Percentiles rank a stretch among this genome's conserved stretches.
Conservation (phyloP, 352 stramenopile species). For the Blastocystis sp. region DNA sequence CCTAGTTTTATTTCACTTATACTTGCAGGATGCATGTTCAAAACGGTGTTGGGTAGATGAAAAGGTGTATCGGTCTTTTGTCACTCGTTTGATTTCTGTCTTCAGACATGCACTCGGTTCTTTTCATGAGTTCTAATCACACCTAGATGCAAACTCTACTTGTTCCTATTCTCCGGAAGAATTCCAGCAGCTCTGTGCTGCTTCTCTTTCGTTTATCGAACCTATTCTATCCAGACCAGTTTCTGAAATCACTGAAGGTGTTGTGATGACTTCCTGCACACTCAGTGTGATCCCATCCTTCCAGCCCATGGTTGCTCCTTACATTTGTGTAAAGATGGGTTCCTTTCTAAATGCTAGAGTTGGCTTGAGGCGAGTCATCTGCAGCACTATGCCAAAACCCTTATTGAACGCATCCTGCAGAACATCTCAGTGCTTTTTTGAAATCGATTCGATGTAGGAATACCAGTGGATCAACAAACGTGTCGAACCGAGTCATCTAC, state of each 20-base stretch:
- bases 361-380: neutral
- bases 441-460: neutral
- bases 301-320: neutral
- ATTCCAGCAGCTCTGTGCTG: neutral
- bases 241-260: neutral
- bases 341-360: neutral
- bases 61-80: slow-evolving; percentile 27
- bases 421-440: neutral
- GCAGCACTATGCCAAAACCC: neutral
- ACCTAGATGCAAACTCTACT: neutral
- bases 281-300: slow-evolving; percentile 5
- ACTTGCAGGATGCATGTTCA: slow-evolving; percentile 19
- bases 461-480: neutral
- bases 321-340: neutral
- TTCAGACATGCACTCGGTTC: neutral
- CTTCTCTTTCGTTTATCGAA: neutral
- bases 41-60: slow-evolving; percentile 15
- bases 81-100: slow-evolving; percentile 15
- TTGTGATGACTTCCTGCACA: slow-evolving; percentile 55
- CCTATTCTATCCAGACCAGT: neutral
- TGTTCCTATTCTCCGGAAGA: neutral
- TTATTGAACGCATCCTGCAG: slow-evolving; percentile 27
- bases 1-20: slow-evolving; percentile 8
- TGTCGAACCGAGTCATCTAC: neutral
- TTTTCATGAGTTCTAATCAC: neutral